Conservation (phyloP, 805 yeast genomes). For the Priceomyces castillae region DNA sequence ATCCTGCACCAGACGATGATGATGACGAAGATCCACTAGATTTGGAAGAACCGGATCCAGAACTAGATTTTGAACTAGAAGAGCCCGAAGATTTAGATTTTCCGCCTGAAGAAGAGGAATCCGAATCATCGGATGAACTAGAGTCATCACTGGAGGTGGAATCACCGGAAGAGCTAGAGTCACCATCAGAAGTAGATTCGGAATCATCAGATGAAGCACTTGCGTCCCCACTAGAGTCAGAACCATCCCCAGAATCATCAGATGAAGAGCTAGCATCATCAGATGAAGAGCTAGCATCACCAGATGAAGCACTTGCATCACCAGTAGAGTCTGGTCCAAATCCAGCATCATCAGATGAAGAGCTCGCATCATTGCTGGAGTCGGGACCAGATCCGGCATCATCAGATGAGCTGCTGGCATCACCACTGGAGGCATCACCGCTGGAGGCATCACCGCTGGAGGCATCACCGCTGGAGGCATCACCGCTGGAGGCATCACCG, state of each 20-base stretch:
- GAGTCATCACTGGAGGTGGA: constrained; percentile 7
- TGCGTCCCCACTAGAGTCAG: constrained; percentile 18
- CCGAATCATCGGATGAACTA: constrained; percentile 3
- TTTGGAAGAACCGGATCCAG: constrained; percentile 3
- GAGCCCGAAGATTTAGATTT: constrained; percentile 5
- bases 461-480: not conserved
- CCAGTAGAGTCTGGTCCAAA: constrained; percentile 4
- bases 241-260: not conserved
- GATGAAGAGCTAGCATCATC: constrained; percentile 7
- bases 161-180: not conserved
- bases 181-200: not conserved
- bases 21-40: constrained; percentile 3
- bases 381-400: constrained; percentile 3
- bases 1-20: constrained; percentile 16
- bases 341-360: constrained; percentile 4
- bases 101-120: constrained; percentile 8
- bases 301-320: constrained; percentile 7
- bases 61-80: too few relatives aligned
- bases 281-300: not conserved
- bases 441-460: not conserved
- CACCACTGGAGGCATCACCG: constrained; percentile 5
- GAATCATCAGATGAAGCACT: constrained; percentile 6
- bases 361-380: constrained; percentile 6
- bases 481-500: constrained; percentile 1
- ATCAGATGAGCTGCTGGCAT: constrained; percentile 3